Percentiles rank a stretch among this genome's conserved stretches.
These are phyloP conservation scores for Trichoderma koningiopsis DNA, from an alignment of 2,329 filamentous ascomycete species.

Conservation along the genomic window DNA sequence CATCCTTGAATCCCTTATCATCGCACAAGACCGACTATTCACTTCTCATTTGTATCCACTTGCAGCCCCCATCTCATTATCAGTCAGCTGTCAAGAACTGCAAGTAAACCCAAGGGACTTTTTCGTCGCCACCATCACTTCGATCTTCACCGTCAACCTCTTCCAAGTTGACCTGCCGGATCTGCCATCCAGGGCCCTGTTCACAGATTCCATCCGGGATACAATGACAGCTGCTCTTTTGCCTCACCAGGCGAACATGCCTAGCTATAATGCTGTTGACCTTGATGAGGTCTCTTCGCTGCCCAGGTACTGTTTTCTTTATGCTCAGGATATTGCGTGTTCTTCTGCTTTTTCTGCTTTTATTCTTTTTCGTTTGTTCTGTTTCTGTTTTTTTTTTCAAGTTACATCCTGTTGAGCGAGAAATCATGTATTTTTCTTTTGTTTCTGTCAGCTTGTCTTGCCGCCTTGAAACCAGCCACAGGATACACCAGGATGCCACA, in stretches of 20 bases:
- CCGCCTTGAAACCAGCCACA: conserved; percentile 29
- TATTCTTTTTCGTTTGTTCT: conserved; percentile 28
- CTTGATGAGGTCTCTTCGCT: conserved; percentile 63
- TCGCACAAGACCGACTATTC: conserved; percentile 28
- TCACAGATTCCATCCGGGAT: conserved; percentile 41
- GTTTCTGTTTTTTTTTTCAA: conserved; percentile 34
- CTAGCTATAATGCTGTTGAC: conserved; percentile 55
- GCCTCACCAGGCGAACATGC: conserved; percentile 53
- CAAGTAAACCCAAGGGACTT: conserved; percentile 25
- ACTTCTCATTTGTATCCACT: conserved; percentile 31
- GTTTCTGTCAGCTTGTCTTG: conserved; percentile 30
- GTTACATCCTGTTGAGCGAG: conserved; percentile 31
- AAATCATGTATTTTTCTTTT: conserved; percentile 37
- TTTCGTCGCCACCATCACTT: conserved; percentile 32
- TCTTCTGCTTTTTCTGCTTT: conserved; percentile 32
- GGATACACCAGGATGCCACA: conserved; percentile 27
- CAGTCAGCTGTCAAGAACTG: conserved; percentile 25
- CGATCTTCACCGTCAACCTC: conserved; percentile 28
- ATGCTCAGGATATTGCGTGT: conserved; percentile 27
- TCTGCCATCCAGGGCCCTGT: conserved; percentile 33
- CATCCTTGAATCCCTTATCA: conserved; percentile 28
- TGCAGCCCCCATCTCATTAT: conserved; percentile 27
- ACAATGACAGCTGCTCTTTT: conserved; percentile 53
- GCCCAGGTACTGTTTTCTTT: conserved; percentile 63
- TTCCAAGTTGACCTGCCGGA: conserved; percentile 36